Conservation (phyloP, 2,329 filamentous ascomycete genomes). For the Talaromyces piceae region DNA sequence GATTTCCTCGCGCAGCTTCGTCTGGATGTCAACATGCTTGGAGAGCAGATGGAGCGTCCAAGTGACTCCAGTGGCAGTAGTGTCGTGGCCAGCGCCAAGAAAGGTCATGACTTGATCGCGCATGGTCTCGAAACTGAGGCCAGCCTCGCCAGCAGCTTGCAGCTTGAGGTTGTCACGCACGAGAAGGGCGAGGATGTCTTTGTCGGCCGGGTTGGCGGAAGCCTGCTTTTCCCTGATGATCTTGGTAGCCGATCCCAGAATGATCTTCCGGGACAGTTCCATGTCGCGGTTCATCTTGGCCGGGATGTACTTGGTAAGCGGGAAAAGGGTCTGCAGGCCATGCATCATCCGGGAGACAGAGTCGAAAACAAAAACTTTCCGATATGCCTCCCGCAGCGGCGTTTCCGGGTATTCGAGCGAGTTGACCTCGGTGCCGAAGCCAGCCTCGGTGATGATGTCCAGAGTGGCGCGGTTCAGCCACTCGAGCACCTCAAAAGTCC, state of each 20-base stretch:
- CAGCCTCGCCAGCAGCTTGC: conserved; percentile 29
- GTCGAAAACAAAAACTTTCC: conserved; percentile 38
- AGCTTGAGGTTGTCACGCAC: conserved; percentile 36
- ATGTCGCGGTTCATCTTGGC: conserved; percentile 35
- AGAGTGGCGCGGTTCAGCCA: conserved; percentile 40
- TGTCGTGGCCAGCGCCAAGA: conserved; percentile 39
- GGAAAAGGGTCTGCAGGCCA: conserved; percentile 38
- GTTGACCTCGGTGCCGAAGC: conserved; percentile 36
- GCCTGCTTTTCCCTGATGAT: conserved; percentile 31
- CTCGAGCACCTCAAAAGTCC: conserved; percentile 32
- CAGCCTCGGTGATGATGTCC: conserved; percentile 39
- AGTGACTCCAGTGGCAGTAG: conserved; percentile 37
- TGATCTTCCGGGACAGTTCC: conserved; percentile 28
- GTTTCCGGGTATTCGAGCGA: conserved; percentile 32
- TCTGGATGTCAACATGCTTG: conserved; percentile 33
- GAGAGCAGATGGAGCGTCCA: conserved; percentile 39
- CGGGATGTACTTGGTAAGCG: conserved; percentile 32
- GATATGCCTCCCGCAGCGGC: conserved; percentile 35
- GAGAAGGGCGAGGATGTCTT: conserved; percentile 36
- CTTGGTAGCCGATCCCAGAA: conserved; percentile 27
- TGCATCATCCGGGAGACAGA: conserved; percentile 29
- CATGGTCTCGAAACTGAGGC: conserved; percentile 31
- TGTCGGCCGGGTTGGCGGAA: conserved; percentile 26
- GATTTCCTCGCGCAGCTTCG: conserved; percentile 35
- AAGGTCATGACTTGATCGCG: conserved; percentile 36